Evolutionary conservation across 768 basidiomycete genomes (phyloP).

Genomic region (Rhizopogon vesiculosus): DNA sequence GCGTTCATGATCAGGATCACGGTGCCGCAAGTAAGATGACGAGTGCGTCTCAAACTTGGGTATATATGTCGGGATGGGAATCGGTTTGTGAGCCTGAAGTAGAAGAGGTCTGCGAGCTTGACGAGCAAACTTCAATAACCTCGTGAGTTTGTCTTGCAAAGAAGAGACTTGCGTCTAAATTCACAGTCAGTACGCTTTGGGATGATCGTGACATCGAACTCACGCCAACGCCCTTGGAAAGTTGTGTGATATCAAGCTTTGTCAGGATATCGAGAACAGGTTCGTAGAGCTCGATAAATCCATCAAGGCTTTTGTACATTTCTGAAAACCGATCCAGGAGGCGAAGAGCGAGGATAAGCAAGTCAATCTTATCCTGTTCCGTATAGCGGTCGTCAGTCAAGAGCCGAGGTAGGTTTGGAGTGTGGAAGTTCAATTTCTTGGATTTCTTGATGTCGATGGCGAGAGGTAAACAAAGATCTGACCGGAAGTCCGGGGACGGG

Average conservation of each 20-base stretch:
- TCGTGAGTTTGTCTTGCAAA: constrained; percentile 44
- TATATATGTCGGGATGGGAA: constrained; percentile 88
- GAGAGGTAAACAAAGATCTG: constrained; percentile 37
- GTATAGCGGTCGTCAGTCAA: constrained; percentile 23
- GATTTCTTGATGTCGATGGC: constrained; percentile 37
- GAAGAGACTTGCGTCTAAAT: constrained; percentile 37
- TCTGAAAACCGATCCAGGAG: constrained; percentile 68
- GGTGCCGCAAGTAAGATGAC: constrained; percentile 70
- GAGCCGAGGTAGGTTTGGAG: constrained; percentile 44
- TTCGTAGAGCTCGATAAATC: constrained; percentile 81
- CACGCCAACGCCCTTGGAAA: constrained; percentile 58
- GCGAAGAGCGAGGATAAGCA: constrained; percentile 57
- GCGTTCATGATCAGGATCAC: constrained; percentile 91
- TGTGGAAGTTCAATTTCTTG: constrained; percentile 33
- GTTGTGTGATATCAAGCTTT: constrained; percentile 38
- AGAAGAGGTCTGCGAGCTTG: constrained; percentile 73
- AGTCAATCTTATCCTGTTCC: constrained; percentile 70
- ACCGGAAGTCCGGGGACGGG: constrained; percentile 65
- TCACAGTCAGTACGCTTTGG: constrained; percentile 5
- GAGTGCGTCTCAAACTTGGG: constrained; percentile 86
- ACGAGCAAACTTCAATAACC: constrained; percentile 68
- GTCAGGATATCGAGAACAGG: constrained; percentile 62
- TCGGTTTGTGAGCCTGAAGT: constrained; percentile 92
- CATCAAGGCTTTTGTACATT: constrained; percentile 71
- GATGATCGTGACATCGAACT: constrained; percentile 3